A percentile compares a stretch with the other conserved stretches of the same genome.
phyloP scores from a whole-genome alignment of 768 basidiomycete species.

The Kwoniella dendrophila region DNA sequence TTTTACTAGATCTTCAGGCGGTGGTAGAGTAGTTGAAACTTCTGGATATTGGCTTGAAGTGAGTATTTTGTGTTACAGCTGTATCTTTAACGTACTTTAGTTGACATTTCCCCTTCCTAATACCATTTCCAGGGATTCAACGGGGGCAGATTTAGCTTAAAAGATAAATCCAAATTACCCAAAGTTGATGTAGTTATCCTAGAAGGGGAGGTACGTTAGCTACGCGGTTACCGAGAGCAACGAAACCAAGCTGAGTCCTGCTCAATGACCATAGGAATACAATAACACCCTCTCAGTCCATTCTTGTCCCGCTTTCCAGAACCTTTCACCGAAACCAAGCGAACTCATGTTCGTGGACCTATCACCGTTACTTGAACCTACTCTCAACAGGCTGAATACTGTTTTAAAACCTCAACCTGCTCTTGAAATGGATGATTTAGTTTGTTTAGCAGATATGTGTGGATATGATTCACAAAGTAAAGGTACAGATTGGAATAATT shows the following conservation, averaged over 20 bases:
- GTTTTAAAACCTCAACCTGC: conserved; percentile 32
- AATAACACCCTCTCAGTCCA: conserved; percentile 52
- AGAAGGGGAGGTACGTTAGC: conserved; percentile 32
- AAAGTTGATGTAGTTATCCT: conserved; percentile 37
- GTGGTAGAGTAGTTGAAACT: conserved; percentile 41
- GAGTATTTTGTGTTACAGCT: conserved; percentile 6
- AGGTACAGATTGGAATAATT: conserved; percentile 54
- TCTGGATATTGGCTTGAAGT: conserved; percentile 47
- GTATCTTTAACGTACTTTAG: not conserved
- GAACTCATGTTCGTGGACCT: conserved; percentile 12
- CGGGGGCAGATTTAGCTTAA: conserved; percentile 35
- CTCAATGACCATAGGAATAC: conserved; percentile 20
- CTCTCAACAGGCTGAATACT: conserved; percentile 30
- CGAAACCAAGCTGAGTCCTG: not conserved
- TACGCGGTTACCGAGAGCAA: not conserved
- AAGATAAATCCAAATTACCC: conserved; percentile 16
- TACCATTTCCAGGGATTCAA: conserved; percentile 39
- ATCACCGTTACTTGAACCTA: conserved; percentile 27
- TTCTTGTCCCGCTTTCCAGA: conserved; percentile 42
- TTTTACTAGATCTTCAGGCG: conserved; percentile 42
- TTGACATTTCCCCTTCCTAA: no score
- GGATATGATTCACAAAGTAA: conserved; percentile 71
- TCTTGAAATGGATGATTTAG: conserved; percentile 63
- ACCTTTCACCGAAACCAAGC: conserved; percentile 30
- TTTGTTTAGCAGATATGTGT: conserved; percentile 71